Evolutionary conservation across 2,329 filamentous ascomycete species (phyloP), one percentile per base, ranked within the genome.

Genomic region (Alternaria longipes): DNA sequence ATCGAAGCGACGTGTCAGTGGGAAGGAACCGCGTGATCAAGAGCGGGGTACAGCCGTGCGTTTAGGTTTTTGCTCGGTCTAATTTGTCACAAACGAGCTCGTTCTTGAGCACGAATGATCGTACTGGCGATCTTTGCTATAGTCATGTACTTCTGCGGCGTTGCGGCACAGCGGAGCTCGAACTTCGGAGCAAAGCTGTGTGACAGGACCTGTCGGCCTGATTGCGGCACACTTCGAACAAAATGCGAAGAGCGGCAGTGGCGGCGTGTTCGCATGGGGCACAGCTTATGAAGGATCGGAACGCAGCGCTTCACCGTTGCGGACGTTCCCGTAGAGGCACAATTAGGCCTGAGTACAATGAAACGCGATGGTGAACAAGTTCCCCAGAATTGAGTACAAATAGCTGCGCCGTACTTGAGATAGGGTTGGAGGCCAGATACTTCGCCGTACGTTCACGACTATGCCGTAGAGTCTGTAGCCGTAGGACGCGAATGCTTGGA

Each of bases 291-390:
- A 54, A 53, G 47, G 41, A 22, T 42, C 41, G 47, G 47, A 47
- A 46, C 47, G 54, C 59, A 41, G 41, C 40, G 53, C 46, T 40
- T 38, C n/a, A 53, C 36, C 42, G 22, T 28, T 34, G 47, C 59
- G 59, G 59, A 53, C 22, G 41, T 40, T 53, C 59, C 59, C 59
- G 59, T 40, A 26, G 22, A 30, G 59, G 34, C 47, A 49, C 20
- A 40, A 36, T 36, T 38, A 24, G 26, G 20, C 24, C 42, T 32
- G 14, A n/a, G 20, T 49, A 41, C 8, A 42, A 14, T 30, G n/a
- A 45, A 14, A 45, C 16, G 3, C 40, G 38, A 44, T n/a, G 28
- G 28, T 20, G 38, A 5, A 38, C 18, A 8, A 34, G 24, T 18
- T 42, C 18, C n/a, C 11, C 7, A 44, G 28, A n/a, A 12, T 24